Percentiles rank a stretch among this genome's conserved stretches.
Evolutionary conservation across 441 rosid species (phyloP).

Genomic region (Aquilaria agallochum): DNA sequence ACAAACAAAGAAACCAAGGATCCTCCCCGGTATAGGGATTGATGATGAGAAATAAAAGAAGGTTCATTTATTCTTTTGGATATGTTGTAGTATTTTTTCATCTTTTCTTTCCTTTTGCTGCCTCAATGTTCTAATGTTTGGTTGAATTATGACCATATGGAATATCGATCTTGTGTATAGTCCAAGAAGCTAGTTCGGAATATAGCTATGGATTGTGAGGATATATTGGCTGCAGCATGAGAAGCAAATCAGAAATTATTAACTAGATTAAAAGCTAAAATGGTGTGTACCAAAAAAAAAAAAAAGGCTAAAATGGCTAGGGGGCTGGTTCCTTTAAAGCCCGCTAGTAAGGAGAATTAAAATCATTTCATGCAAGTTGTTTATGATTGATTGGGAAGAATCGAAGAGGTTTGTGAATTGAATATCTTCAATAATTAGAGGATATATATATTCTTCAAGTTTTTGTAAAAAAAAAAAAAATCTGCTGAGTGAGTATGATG

Average conservation of each 20-base stretch:
- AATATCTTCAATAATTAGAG: too few relatives aligned
- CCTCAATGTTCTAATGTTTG: neutral
- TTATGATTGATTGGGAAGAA: too few relatives aligned
- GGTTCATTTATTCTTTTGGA: constrained; percentile 31
- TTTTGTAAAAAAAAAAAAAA: too few relatives aligned
- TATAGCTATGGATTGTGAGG: constrained; percentile 57
- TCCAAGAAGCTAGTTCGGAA: constrained; percentile 46
- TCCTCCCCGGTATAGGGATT: constrained; percentile 44
- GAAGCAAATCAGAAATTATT: constrained; percentile 45
- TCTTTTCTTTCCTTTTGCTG: neutral
- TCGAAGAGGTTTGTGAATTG: too few relatives aligned
- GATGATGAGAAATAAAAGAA: constrained; percentile 52
- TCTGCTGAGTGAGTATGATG: too few relatives aligned
- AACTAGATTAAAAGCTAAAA: constrained; percentile 52
- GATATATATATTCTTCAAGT: too few relatives aligned
- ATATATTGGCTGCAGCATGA: constrained; percentile 55
- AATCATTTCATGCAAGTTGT: too few relatives aligned
- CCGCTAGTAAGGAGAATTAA: too few relatives aligned
- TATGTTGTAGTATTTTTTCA: neutral
- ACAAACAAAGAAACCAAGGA: constrained; percentile 73
- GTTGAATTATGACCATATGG: neutral
- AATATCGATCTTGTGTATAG: constrained; percentile 30
- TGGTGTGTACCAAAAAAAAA: too few relatives aligned
- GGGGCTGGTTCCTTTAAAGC: too few relatives aligned
- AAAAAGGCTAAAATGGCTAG: too few relatives aligned